Base-by-base conservation (phyloP, 2,329 filamentous ascomycete species). In the Orbilia ellipsospora region DNA sequence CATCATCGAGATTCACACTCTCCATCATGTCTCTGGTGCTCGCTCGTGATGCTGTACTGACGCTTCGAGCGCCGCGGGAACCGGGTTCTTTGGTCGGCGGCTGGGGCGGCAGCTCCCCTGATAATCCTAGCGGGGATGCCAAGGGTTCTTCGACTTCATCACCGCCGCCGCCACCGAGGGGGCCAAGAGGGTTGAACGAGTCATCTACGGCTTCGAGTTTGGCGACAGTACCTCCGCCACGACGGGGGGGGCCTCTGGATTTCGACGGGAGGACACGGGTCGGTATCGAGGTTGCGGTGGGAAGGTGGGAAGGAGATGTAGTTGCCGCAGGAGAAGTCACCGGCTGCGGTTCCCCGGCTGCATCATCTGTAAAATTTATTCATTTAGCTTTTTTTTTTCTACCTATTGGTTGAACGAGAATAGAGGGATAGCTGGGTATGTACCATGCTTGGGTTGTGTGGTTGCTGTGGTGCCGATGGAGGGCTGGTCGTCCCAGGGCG, bases 131-230 rank as follows among this genome's bases (percentile, higher is more conserved):
- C 66, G 68, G 80, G 74, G 78, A 80, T 77, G 56, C 48, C 4
- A 67, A 52, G 2, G 73, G 62, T 55, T 77, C 80, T 44, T 80
- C 79, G 31, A 36, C 31, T 80, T 78, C 78, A 56, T 83, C 83
- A 72, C 86, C 86, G 61, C 48, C 40, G 44, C 12, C 42, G 26
- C 57, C 67, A 48, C 88, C 87, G 28, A 90, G 82, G 64, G 89
- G 90, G 72, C 92, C 92, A 61, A 96, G 85, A 20, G 92, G 92
- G 0, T 92, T 92, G 54, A 94, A 87, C 67, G 91, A 90, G 77
- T 89, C 87, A 81, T 93, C 91, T 78, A 92, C 90, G 76, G 90
- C 90, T 83, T 94, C 89, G 75, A 94, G 90, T 64, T 89, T 90
- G 55, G 92, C 93, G 31, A 90, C 88, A 81, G 94, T 91, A 73